A percentile compares a stretch with the other conserved stretches of the same genome.
Evolutionary conservation across 257 asterid species (phyloP).

Genomic region (Ilex asprella): DNA sequence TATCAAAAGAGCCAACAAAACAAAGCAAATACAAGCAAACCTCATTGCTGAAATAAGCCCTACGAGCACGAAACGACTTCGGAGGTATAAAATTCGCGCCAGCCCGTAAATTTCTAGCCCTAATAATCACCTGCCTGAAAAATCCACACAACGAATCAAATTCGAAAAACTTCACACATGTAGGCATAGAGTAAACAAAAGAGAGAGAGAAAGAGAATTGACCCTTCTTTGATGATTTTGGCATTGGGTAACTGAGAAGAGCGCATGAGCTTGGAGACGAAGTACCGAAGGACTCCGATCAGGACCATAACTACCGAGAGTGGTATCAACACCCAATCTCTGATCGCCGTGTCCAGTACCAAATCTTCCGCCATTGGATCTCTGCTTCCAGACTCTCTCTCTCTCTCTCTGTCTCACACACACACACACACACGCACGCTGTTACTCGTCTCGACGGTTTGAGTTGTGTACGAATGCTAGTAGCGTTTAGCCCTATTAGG

Average conservation of each 20-base stretch:
- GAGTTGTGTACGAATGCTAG: too few species aligned
- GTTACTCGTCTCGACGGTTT: too few species aligned
- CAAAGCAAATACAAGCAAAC: slow-evolving; percentile 19
- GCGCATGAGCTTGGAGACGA: slow-evolving; percentile 90
- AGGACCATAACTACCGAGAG: slow-evolving; percentile 92
- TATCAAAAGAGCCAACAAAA: neutral
- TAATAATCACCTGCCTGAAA: slow-evolving; percentile 74
- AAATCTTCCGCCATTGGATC: slow-evolving; percentile 81
- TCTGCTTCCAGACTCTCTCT: neutral
- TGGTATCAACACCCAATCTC: slow-evolving; percentile 96
- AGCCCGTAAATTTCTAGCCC: slow-evolving; percentile 96
- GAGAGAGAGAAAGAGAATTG: neutral
- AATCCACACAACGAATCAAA: neutral
- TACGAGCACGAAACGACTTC: slow-evolving; percentile 86
- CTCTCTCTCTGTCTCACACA: neutral
- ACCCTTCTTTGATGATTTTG: slow-evolving; percentile 96
- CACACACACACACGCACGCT: too few species aligned
- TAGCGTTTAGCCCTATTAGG: too few species aligned
- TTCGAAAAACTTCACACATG: neutral
- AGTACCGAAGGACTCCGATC: slow-evolving; percentile 88
- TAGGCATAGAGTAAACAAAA: neutral
- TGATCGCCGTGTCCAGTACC: slow-evolving; percentile 90
- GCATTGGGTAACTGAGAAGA: slow-evolving; percentile 73
- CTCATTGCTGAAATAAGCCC: slow-evolving; percentile 78
- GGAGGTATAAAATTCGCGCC: slow-evolving; percentile 90